Evolutionary conservation across 768 basidiomycete genomes (phyloP).

Genomic region (Termitomyces sp.): DNA sequence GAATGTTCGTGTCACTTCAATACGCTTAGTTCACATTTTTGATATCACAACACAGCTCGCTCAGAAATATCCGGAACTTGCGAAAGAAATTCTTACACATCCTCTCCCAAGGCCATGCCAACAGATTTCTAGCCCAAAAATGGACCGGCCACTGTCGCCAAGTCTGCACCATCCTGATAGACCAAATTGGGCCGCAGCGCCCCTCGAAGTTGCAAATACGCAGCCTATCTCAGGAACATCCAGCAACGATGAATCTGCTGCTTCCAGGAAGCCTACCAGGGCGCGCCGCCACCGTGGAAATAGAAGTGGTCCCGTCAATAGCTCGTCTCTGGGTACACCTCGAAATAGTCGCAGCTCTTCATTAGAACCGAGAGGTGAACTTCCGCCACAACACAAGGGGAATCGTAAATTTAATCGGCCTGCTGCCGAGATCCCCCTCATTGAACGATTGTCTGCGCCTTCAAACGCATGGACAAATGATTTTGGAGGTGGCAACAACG

Average conservation of each 20-base stretch:
- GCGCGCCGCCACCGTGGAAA: constrained; percentile 5
- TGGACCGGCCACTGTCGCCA: background rate
- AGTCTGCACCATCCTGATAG: constrained; percentile 14
- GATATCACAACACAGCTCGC: constrained; percentile 27
- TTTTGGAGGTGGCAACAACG: background rate
- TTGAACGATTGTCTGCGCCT: constrained; percentile 1
- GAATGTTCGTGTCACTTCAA: background rate
- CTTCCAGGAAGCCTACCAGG: background rate
- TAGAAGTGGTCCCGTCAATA: background rate
- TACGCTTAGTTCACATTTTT: background rate
- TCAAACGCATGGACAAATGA: background rate
- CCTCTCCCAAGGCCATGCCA: constrained; percentile 24
- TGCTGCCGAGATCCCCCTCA: background rate
- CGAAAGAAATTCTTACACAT: constrained; percentile 29
- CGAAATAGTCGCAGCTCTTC: background rate
- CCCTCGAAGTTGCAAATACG: background rate
- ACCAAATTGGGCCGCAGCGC: constrained; percentile 18
- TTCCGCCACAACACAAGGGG: constrained; percentile 6
- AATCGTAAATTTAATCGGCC: background rate
- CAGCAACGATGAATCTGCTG: background rate
- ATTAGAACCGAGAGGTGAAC: background rate
- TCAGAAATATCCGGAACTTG: constrained; percentile 30
- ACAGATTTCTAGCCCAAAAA: background rate
- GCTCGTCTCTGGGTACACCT: background rate
- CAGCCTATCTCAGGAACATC: background rate